Base-by-base conservation (phyloP, 2,329 filamentous ascomycete genomes). In the Xylaria sp. region DNA sequence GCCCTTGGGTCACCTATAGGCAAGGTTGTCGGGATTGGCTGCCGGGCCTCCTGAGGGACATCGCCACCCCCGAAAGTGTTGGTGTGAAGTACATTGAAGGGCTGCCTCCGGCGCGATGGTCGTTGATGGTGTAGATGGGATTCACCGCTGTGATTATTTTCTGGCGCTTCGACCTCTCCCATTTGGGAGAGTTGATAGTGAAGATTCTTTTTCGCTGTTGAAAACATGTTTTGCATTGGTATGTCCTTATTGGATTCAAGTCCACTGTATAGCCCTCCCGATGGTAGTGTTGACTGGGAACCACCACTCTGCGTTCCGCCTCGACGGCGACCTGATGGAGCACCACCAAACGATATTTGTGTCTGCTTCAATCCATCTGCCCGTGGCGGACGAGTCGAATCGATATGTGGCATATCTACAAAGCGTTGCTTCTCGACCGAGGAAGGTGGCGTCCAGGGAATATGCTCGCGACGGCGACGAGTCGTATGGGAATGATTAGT, bases 381-480 rank as follows among this genome's bases (percentile, higher is more conserved):
- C n/a, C 31, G 31, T 15, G 62, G 56, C 13, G n/a, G 5, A 31
- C 28, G 48, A 6, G 28, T 9, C 8, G 20, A 3, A 31, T 58
- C 25, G 1, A 48, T 10, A 15, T 70, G 65, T 8, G 25, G 63
- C n/a, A 28, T 18, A 39, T 66, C 63, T 18, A 12, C 31, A 18
- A 50, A 23, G 23, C 39, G 28, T 13, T 34, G 13, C 48, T 51
- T 73, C 48, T 73, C 72, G 8, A 69, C n/a, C 9, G 76, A 76
- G 10, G 77, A 78, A 54, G 78, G 78, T 20, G 78, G 77, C 7
- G 76, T 76, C 78, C 77, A 79, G 15, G 77, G 76, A 23, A 56
- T 66, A 23, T 74, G 64, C 2, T 65, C 63, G 34, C 58, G 73
- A 50, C 55, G 73, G 39, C 37, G 72, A 41, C 48, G 73, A 56